These are phyloP conservation scores for Mycena maculata DNA, from an alignment of 768 basidiomycete species.

Conservation along the genomic window DNA sequence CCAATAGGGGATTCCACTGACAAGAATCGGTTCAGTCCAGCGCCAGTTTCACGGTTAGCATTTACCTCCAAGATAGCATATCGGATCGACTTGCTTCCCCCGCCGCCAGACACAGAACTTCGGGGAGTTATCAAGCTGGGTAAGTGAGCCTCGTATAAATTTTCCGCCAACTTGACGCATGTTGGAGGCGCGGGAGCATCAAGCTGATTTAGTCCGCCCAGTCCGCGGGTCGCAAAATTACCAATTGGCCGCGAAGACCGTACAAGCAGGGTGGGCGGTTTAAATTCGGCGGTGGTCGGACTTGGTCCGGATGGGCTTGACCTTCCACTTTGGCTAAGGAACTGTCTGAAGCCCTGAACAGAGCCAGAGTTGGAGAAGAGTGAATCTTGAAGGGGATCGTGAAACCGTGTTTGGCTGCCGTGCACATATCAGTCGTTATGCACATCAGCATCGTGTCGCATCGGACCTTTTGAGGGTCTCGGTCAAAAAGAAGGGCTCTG, in stretches of 20 bases:
- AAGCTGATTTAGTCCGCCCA: constrained; percentile 46
- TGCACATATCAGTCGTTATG: neutral
- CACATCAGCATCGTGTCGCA: neutral
- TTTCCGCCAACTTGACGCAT: constrained; percentile 65
- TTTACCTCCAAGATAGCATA: constrained; percentile 87
- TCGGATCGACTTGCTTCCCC: constrained; percentile 76
- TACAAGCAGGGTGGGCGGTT: constrained; percentile 63
- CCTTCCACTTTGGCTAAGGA: constrained; percentile 73
- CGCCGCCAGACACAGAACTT: constrained; percentile 69
- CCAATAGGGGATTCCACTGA: constrained; percentile 89
- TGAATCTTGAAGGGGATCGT: constrained; percentile 90
- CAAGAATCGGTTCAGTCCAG: constrained; percentile 26
- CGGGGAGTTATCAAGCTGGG: constrained; percentile 86
- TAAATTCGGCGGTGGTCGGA: constrained; percentile 37
- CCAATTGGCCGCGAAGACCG: constrained; percentile 79
- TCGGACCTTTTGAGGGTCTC: constrained; percentile 67
- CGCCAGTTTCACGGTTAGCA: constrained; percentile 17
- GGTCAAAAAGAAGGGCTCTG: constrained; percentile 89
- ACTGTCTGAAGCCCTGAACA: constrained; percentile 82
- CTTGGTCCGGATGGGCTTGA: constrained; percentile 57
- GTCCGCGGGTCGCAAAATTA: constrained; percentile 50
- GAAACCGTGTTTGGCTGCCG: constrained; percentile 85
- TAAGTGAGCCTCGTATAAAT: constrained; percentile 77
- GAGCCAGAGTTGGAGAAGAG: constrained; percentile 85
- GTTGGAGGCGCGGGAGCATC: constrained; percentile 48